Conservation (phyloP, 768 basidiomycete species). For the Dacryopinax spathularia region DNA sequence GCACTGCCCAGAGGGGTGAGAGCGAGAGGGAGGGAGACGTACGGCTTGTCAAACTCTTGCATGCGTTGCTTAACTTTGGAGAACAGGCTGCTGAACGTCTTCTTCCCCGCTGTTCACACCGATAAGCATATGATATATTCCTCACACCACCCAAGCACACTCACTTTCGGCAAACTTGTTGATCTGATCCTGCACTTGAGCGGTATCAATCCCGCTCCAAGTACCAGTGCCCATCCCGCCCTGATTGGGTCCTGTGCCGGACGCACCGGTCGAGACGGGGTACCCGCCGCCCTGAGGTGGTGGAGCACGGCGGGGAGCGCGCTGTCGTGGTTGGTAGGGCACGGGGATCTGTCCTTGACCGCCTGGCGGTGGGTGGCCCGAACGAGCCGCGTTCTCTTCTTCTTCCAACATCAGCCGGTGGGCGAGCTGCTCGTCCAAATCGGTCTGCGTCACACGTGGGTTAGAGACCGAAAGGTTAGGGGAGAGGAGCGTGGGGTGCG, state of each 20-base stretch:
- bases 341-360: constrained; percentile 7
- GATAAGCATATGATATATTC: not conserved
- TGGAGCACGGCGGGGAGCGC: not conserved
- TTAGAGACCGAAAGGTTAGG: not conserved
- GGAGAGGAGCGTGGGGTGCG: constrained; percentile 5
- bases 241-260: constrained; percentile 3
- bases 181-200: constrained; percentile 48
- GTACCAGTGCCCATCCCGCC: not conserved
- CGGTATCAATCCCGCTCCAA: not conserved
- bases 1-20: not conserved
- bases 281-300: constrained; percentile 28
- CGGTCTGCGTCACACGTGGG: constrained; percentile 39
- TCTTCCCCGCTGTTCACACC: constrained; percentile 46
- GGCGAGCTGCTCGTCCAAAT: constrained; percentile 68
- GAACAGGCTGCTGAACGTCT: constrained; percentile 55
- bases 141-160: constrained; percentile 17
- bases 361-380: constrained; percentile 9
- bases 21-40: not conserved
- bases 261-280: constrained; percentile 26
- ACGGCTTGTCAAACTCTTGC: constrained; percentile 56
- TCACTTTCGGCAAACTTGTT: constrained; percentile 64
- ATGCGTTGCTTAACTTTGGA: constrained; percentile 74
- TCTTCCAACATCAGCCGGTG: constrained; percentile 55
- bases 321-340: constrained; percentile 15
- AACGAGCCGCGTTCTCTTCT: constrained; percentile 21